These are phyloP conservation scores for Pittosporum tobira DNA, from an alignment of 129 eudicot species.

Conservation along the genomic window DNA sequence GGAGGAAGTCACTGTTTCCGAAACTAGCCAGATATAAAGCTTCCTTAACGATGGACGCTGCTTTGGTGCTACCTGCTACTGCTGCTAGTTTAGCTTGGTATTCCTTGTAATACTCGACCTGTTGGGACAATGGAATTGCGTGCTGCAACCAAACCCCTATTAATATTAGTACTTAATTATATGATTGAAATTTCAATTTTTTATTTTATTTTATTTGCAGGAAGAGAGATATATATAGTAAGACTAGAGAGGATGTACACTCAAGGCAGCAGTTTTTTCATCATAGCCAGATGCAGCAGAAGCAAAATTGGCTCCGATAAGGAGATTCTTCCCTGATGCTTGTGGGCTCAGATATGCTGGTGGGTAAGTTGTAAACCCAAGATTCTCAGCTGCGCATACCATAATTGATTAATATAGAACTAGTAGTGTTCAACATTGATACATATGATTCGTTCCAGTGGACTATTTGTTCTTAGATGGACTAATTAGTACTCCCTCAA, in stretches of 20 bases:
- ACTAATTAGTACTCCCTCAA: too few relatives aligned
- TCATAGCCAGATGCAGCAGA: conserved; percentile 95
- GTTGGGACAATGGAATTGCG: conserved; percentile 56
- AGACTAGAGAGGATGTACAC: conserved; percentile 25
- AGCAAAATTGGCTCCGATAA: conserved; percentile 80
- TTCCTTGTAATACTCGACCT: conserved; percentile 50
- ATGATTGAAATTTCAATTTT: too few relatives aligned
- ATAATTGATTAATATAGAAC: not conserved
- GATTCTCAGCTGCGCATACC: conserved; percentile 58
- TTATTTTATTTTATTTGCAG: too few relatives aligned
- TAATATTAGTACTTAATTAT: too few relatives aligned
- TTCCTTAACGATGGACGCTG: conserved; percentile 44
- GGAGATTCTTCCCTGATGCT: conserved; percentile 75
- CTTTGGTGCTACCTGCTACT: conserved; percentile 51
- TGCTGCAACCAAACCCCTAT: conserved; percentile 53
- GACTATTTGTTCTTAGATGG: not conserved
- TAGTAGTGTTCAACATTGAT: not conserved
- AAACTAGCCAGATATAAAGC: conserved; percentile 42
- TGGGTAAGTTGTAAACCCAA: conserved; percentile 69
- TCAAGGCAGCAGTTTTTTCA: conserved; percentile 58
- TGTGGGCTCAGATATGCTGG: conserved; percentile 93
- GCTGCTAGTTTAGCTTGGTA: conserved; percentile 43
- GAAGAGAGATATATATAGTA: not conserved
- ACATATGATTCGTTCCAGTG: too few relatives aligned
- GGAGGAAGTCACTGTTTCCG: conserved; percentile 60